phyloP scores from a whole-genome alignment of 148 eudicot species.

The Heliosperma pusillum region DNA sequence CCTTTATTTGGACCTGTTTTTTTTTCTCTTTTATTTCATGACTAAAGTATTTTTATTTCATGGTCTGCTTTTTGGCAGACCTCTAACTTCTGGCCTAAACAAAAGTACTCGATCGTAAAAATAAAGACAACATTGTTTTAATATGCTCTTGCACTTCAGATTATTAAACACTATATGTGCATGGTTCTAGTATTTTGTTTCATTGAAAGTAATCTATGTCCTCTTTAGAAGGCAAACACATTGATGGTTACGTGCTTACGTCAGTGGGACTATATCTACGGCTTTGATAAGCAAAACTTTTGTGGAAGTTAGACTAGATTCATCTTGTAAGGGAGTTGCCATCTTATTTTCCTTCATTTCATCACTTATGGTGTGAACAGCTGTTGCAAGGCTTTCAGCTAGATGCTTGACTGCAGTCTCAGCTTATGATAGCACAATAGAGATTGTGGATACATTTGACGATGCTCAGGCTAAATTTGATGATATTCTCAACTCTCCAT shows the following conservation, averaged over 20 bases:
- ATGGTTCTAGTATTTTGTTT: neutral
- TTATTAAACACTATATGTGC: neutral
- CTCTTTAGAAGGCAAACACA: neutral
- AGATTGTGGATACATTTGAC: constrained; percentile 74
- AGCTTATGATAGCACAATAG: constrained; percentile 86
- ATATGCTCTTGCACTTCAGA: neutral
- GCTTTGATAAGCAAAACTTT: constrained; percentile 1
- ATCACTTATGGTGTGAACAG: constrained; percentile 39
- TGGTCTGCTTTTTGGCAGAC: neutral
- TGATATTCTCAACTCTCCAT: constrained; percentile 78
- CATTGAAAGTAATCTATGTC: neutral
- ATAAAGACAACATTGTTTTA: neutral
- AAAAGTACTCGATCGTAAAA: neutral
- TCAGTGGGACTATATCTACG: neutral
- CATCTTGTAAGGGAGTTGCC: neutral
- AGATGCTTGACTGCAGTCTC: constrained; percentile 95
- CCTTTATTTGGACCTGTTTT: neutral
- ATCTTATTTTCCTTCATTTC: neutral
- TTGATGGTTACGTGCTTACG: neutral
- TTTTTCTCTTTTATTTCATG: neutral
- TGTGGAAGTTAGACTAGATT: constrained; percentile 1
- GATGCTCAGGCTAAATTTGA: constrained; percentile 84
- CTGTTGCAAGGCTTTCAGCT: constrained; percentile 78
- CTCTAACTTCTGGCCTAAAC: neutral
- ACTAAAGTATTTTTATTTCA: neutral